Base-by-base conservation (phyloP, 139 green algal species). In the Protoeuglena noctilucae region DNA sequence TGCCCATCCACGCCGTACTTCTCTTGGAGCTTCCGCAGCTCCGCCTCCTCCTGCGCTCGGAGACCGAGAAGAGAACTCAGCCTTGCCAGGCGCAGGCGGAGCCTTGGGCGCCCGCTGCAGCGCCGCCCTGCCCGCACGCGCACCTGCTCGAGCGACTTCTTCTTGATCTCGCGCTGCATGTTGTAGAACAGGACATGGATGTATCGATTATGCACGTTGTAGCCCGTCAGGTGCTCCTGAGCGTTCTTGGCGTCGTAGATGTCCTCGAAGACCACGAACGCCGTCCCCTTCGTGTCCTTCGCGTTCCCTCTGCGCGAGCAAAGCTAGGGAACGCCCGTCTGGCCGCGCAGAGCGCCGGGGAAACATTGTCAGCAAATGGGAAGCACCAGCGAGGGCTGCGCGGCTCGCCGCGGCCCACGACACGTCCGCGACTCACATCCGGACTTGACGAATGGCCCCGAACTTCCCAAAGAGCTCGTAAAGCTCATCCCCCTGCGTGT, bases 211-310 rank as follows among this genome's bases (percentile, higher is more conserved):
- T 87, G 30, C 19, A 99, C 91, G 69, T 99, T 99, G 74, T 97
- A 99, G 28, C 91, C 91, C 0, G 66, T 81, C 4, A 95, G 65
- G 39, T 92, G 79, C n/a, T 94, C 86, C 30, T 74, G 77, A 5
- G 87, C 89, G 4, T 74, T 88, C 73, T 95, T 95, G 0, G 91
- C 90, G 64, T 99, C 92, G 58, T 90, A 95, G 43, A 99, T 97
- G 78, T 99, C 92, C 57, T 99, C 91, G 57, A 95, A 99, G 30
- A 95, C 87, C 0, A 99, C 80, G 56, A 91, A 99, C 0, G 92
- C 91, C 6, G 91, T 99, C 17, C 92, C 92, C 4, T 83, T 71
- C 2, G 92, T 93, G 9, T 95, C 89, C 66, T 97, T 97, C 34
- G 57, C 77, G 27, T 61, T 73, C 17, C 91, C 91, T 25, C 75